Evolutionary conservation across 1,284 basidiomycete species (phyloP).

Genomic region (Ceratobasidium sp.): DNA sequence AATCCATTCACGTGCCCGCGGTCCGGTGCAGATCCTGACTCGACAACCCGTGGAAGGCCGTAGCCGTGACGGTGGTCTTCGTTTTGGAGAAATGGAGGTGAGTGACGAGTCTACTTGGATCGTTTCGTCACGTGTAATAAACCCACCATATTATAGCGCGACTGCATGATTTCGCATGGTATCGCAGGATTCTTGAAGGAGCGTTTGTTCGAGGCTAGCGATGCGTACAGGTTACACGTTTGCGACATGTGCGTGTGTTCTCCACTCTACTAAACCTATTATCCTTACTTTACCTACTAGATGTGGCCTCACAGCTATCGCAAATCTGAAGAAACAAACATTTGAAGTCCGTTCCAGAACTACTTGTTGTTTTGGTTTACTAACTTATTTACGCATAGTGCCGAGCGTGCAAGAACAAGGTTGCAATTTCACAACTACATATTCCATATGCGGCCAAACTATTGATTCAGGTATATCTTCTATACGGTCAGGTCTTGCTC

Average conservation of each 20-base stretch:
- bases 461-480: constrained; percentile 81
- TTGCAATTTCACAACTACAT: constrained; percentile 90
- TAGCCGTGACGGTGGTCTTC: constrained; percentile 97
- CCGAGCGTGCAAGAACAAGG: constrained; percentile 95
- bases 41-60: constrained; percentile 99
- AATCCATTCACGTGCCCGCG: constrained; percentile 97
- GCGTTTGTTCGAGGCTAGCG: constrained; percentile 92
- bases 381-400: constrained; percentile 61
- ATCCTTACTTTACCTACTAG: constrained; percentile 60
- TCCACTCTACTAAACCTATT: constrained; percentile 28
- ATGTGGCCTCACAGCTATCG: constrained; percentile 94
- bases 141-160: constrained; percentile 65
- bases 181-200: constrained; percentile 98
- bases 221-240: constrained; percentile 95
- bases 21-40: constrained; percentile 97
- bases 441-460: constrained; percentile 94
- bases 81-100: constrained; percentile 99
- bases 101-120: constrained; percentile 45
- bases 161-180: constrained; percentile 99
- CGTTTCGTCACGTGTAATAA: constrained; percentile 13
- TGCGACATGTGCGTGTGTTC: constrained; percentile 86
- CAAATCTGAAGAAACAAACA: constrained; percentile 92
- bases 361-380: background rate
- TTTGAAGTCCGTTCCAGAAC: constrained; percentile 70
- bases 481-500: background rate